Base-by-base conservation (phyloP, 805 yeast species). In the Pichia paraexigua region DNA sequence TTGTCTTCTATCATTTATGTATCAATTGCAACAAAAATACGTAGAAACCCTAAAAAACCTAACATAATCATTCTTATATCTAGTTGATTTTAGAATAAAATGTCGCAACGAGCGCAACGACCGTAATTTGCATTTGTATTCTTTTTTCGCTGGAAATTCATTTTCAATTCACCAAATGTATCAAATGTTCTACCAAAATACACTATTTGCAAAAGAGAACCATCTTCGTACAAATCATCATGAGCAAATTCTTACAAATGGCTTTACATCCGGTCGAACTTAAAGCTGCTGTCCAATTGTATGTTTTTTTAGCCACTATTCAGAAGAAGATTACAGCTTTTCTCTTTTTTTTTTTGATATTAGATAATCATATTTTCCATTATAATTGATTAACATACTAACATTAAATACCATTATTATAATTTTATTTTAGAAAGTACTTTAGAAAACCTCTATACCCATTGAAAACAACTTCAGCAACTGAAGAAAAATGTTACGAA, bases 191-290 rank as follows among this genome's bases (percentile, higher is more conserved):
- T 17, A 35, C 2, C 35, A 35, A 35, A 2, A n/a, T 2, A 35
- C 20, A 35, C 20, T 17, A 20, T 20, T 30, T 28, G 11, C 9
- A 20, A 32, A 3, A n/a, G 7, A 7, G 39, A 35, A 35, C 2
- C 12, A 35, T n/a, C 39, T 15, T 35, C 25, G 18, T n/a, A 22
- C 32, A 17, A 5, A n/a, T 17, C 21, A 30, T 12, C 1, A 47
- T 52, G 54, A 35, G 52, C 12, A 86, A 85, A 66, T 43, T 80
- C 12, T 46, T 72, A 13, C 80, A 85, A 59, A 68, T 89, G 48
- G 58, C 81, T 7, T 55, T 71, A 13, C 96, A 88, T 66, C 96
- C 96, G 13, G 57, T 70, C 43, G 96, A 88, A 67, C 67, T 87
- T 56, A 73, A 72, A 54, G 80, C 95, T 11, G 91, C 78, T 10